Base-by-base conservation (phyloP, 2,329 filamentous ascomycete genomes). In the Helotiales sp. region DNA sequence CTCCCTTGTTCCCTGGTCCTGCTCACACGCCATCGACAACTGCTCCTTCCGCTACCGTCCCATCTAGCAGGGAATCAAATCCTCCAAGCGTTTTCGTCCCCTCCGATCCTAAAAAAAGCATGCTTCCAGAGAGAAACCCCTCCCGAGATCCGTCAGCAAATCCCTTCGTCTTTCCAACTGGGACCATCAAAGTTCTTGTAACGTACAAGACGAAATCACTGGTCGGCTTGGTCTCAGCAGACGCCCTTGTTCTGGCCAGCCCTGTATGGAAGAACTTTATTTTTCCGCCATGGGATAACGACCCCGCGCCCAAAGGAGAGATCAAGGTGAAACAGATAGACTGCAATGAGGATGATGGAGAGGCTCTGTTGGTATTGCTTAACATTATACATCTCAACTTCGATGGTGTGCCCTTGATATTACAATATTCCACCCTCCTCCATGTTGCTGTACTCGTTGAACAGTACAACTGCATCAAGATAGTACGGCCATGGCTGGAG, bases 241-340 rank as follows among this genome's bases (percentile, higher is more conserved):
- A 55, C 24, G 63, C 66, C 5, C 47, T 70, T 40, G 40, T 30
- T 1, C 58, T 67, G 10, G 66, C 66, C 15, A 70, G 66, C 55
- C 66, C 63, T 0, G 61, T 70, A 17, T 69, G 69, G 69, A 57
- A 63, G 24, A 70, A 69, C 20, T 66, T 64, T n/a, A 30, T 69
- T 3, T 66, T 54, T 37, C 67, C 63, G 6, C 63, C 63, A 15
- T 66, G 58, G 59, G 11, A n/a, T 4, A 50, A 58, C 10, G n/a
- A 30, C 8, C 26, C 24, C 1, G 28, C 13, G 20, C 6, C 15
- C 17, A 15, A 50, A 17, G n/a, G 3, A 26, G 6, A 54, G 45
- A 24, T 30, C 13, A 43, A 47, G 7, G 26, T 26, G 6, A 22
- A 20, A 37, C 17, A 55, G 34, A 28, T 70, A 13, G 63, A 66